Evolutionary conservation across 768 basidiomycete species (phyloP).

Genomic region (Termitomyces sp.): DNA sequence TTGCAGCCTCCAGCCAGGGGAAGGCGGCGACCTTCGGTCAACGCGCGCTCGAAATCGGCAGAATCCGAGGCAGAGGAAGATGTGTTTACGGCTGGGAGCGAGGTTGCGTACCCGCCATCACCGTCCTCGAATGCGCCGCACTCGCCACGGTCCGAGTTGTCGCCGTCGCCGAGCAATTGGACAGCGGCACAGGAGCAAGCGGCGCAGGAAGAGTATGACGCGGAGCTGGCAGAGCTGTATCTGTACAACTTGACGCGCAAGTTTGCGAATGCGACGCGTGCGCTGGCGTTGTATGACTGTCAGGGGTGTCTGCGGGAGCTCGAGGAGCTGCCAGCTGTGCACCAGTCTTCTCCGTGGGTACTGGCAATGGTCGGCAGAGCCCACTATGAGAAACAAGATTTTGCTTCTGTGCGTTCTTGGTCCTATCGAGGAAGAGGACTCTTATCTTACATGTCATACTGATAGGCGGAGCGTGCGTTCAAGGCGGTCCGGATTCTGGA

Average conservation of each 20-base stretch:
- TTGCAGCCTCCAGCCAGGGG: slow-evolving; percentile 40
- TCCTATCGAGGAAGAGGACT: slow-evolving; percentile 13
- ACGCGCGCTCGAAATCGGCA: slow-evolving; percentile 52
- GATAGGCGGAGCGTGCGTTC: slow-evolving; percentile 87
- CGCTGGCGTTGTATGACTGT: slow-evolving; percentile 72
- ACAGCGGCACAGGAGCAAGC: slow-evolving; percentile 63
- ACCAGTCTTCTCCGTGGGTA: slow-evolving; percentile 73
- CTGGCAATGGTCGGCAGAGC: slow-evolving; percentile 81
- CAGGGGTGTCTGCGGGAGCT: slow-evolving; percentile 69
- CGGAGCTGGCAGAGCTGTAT: slow-evolving; percentile 74
- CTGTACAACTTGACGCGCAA: slow-evolving; percentile 75
- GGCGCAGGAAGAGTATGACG: slow-evolving; percentile 65
- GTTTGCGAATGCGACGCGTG: slow-evolving; percentile 77
- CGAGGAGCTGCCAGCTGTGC: slow-evolving; percentile 64
- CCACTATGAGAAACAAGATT: slow-evolving; percentile 87
- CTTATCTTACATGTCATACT: slow-evolving; percentile 17
- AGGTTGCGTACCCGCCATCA: slow-evolving; percentile 55
- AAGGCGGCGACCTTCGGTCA: slow-evolving; percentile 49
- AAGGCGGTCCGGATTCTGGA: slow-evolving; percentile 73
- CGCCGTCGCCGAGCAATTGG: slow-evolving; percentile 57
- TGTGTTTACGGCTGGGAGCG: slow-evolving; percentile 30
- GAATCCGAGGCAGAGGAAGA: slow-evolving; percentile 77
- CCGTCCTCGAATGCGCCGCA: slow-evolving; percentile 51
- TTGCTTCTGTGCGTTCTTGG: slow-evolving; percentile 64
- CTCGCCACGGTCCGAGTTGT: slow-evolving; percentile 60